Evolutionary conservation across 1,284 basidiomycete species (phyloP).

Genomic region (Cryptococcus sp.): DNA sequence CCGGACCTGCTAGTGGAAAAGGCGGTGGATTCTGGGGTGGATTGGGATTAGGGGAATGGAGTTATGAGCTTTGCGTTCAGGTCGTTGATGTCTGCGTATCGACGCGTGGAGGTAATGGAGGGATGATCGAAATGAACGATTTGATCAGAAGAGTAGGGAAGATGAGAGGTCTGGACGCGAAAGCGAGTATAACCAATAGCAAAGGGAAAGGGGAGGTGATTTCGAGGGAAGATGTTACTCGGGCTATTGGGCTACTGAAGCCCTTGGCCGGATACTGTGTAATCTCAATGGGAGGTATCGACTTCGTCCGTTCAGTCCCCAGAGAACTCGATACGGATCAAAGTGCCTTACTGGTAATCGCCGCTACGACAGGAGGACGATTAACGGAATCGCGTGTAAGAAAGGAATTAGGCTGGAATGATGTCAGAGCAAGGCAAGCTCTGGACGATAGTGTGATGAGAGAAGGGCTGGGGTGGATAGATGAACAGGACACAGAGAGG

Average conservation of each 20-base stretch:
- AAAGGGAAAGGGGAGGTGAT: not conserved
- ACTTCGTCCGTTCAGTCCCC: conserved; percentile 39
- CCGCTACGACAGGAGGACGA: conserved; percentile 62
- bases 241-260: not conserved
- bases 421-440: conserved; percentile 68
- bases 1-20: conserved; percentile 50
- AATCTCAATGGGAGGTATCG: conserved; percentile 39
- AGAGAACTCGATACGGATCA: conserved; percentile 78
- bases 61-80: conserved; percentile 92
- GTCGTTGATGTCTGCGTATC: conserved; percentile 94
- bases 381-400: conserved; percentile 61
- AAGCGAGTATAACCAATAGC: no score
- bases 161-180: conserved; percentile 53
- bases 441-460: conserved; percentile 83
- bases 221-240: not conserved
- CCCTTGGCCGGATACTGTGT: conserved; percentile 71
- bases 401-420: conserved; percentile 65
- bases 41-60: conserved; percentile 84
- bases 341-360: conserved; percentile 66
- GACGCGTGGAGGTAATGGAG: conserved; percentile 82
- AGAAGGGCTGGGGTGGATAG: conserved; percentile 92
- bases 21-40: conserved; percentile 64
- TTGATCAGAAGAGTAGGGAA: conserved; percentile 71
- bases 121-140: conserved; percentile 83
- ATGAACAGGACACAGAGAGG: conserved; percentile 60